Evolutionary conservation across 768 basidiomycete genomes (phyloP).

Genomic region (Suillus lakei): DNA sequence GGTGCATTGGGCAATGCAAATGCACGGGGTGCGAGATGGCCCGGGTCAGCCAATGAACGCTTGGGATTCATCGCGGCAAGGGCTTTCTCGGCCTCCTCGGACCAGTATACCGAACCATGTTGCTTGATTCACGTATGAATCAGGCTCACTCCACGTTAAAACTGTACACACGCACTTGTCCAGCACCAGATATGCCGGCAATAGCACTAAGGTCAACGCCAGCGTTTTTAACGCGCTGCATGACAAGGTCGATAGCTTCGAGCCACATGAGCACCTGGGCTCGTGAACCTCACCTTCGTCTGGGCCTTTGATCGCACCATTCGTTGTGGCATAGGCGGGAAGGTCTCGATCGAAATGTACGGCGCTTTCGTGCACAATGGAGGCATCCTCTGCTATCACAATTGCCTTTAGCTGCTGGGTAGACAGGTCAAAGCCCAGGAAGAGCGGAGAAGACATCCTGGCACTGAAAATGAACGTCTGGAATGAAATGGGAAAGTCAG

Average conservation of each 20-base stretch:
- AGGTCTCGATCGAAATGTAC: slow-evolving; percentile 86
- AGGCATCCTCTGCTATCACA: slow-evolving; percentile 58
- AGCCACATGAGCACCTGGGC: slow-evolving; percentile 85
- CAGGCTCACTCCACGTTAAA: not conserved
- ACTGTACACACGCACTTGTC: slow-evolving; percentile 55
- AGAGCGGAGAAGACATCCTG: slow-evolving; percentile 40
- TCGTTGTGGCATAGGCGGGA: slow-evolving; percentile 65
- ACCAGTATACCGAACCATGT: slow-evolving; percentile 91
- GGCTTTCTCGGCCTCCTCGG: slow-evolving; percentile 50
- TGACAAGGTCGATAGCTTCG: slow-evolving; percentile 81
- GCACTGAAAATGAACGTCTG: not conserved
- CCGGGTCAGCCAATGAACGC: slow-evolving; percentile 48
- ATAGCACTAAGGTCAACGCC: slow-evolving; percentile 64
- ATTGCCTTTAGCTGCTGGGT: slow-evolving; percentile 87
- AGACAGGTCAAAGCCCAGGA: slow-evolving; percentile 86
- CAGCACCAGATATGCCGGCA: slow-evolving; percentile 74
- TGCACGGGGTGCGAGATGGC: slow-evolving; percentile 63
- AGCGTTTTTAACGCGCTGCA: slow-evolving; percentile 62
- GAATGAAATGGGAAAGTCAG: not conserved
- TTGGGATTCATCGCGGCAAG: slow-evolving; percentile 59
- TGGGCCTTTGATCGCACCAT: slow-evolving; percentile 69
- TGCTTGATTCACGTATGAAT: slow-evolving; percentile 49
- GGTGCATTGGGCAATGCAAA: slow-evolving; percentile 73
- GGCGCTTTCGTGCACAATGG: slow-evolving; percentile 67
- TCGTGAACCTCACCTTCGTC: slow-evolving; percentile 75